Evolutionary conservation across 805 yeast species (phyloP), one percentile per base, ranked within the genome.

Genomic region (Saturnispora bothae): DNA sequence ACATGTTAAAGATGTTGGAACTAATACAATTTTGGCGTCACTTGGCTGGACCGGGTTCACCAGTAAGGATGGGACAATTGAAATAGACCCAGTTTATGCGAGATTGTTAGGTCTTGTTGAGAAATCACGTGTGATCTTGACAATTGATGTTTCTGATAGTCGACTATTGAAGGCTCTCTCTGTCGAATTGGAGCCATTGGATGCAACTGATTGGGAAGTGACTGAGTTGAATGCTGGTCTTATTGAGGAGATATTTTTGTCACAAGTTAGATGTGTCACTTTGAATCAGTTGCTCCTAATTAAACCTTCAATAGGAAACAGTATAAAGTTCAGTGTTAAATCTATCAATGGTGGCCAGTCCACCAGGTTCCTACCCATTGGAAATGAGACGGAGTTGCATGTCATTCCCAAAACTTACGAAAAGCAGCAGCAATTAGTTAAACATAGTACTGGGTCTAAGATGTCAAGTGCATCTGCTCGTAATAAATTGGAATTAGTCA

Each of bases 151-250:
- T 12, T n/a, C 34, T 28, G 54, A 65, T 1, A 72, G 69, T n/a
- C 26, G 16, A 25, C 28, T 25, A n/a, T n/a, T 17, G 14, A 18
- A 31, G 16, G 43, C 48, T 10, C 62, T 66, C 5, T 72, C 76
- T 3, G 76, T 88, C 3, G 76, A 73, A 49, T 66, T 89, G 31
- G 95, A 83, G 50, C 97, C 97, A 0, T 59, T 71, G 15, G 68
- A 83, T 0, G 57, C 77, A 2, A 68, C 79, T 4, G 98, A 89
- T 53, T 89, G 96, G 96, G 96, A 88, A 47, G 62, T 83, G 20
- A 82, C 86, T 3, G 95, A 88, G 52, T 57, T 81, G 3, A 83
- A 89, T 56, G 89, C 95, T 2, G 75, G 70, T 21, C 71, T 68
- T 30, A 68, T 89, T 19, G 96, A 89, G 52, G 73, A 76, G 33